phyloP scores from a whole-genome alignment of 1,139 yeast species.

The Hyphopichia khmerensis region DNA sequence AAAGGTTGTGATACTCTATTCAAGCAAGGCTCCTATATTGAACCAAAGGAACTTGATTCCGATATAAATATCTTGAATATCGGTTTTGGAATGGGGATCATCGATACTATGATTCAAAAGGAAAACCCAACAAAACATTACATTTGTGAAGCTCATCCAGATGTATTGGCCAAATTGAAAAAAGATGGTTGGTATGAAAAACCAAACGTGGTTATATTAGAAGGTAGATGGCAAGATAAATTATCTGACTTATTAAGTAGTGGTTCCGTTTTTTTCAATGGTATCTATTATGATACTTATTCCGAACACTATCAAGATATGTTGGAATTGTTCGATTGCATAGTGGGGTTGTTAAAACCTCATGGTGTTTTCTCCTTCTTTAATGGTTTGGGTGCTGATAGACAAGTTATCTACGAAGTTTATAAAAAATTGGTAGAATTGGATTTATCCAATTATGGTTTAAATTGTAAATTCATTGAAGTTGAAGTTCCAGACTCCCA shows the following conservation, averaged over 20 bases:
- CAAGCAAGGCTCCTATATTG: slow-evolving; percentile 26
- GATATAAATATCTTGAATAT: slow-evolving; percentile 68
- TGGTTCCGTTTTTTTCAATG: slow-evolving; percentile 75
- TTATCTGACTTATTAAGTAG: slow-evolving; percentile 61
- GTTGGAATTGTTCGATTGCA: slow-evolving; percentile 77
- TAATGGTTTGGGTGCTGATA: slow-evolving; percentile 95
- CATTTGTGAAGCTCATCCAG: slow-evolving; percentile 95
- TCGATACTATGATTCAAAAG: slow-evolving; percentile 72
- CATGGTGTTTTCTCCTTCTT: slow-evolving; percentile 84
- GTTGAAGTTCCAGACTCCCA: slow-evolving; percentile 42
- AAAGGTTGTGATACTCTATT: slow-evolving; percentile 73
- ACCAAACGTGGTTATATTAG: slow-evolving; percentile 67
- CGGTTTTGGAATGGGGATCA: slow-evolving; percentile 97
- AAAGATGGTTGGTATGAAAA: slow-evolving; percentile 84
- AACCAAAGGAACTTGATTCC: slow-evolving; percentile 29
- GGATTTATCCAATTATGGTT: slow-evolving; percentile 79
- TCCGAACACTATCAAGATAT: slow-evolving; percentile 85
- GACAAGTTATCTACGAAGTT: slow-evolving; percentile 85
- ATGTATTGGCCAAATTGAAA: slow-evolving; percentile 67
- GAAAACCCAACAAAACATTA: slow-evolving; percentile 67
- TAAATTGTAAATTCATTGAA: slow-evolving; percentile 53
- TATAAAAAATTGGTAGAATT: slow-evolving; percentile 78
- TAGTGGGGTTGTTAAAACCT: slow-evolving; percentile 81
- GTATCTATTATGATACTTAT: slow-evolving; percentile 91
- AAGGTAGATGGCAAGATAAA: slow-evolving; percentile 91